Conservation (phyloP, 768 basidiomycete genomes). For the Coprinopsis strossmayeri region DNA sequence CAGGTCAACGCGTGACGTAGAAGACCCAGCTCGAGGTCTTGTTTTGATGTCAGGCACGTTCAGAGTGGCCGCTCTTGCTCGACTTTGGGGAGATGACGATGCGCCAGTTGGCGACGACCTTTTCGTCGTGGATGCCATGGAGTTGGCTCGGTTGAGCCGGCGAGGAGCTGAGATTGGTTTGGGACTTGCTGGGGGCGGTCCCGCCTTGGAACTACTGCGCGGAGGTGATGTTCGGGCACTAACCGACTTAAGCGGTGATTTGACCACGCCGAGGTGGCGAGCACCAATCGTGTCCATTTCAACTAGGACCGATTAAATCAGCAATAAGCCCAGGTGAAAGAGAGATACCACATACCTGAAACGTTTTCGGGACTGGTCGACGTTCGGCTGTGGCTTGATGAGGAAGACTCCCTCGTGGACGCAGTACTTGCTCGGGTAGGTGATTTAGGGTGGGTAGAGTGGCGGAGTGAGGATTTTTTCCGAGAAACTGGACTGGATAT, state of each 20-base stretch:
- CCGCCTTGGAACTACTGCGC: too few species aligned
- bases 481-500: background rate
- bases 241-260: background rate
- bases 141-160: too few species aligned
- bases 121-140: too few species aligned
- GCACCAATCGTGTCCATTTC: slow-evolving; percentile 1
- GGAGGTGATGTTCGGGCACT: too few species aligned
- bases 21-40: background rate
- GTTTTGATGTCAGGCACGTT: background rate
- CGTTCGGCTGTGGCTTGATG: too few species aligned
- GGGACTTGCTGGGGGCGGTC: too few species aligned
- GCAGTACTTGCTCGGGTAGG: background rate
- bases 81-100: background rate
- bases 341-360: background rate
- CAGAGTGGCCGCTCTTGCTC: background rate
- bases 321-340: background rate
- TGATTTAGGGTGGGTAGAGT: background rate
- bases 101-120: too few species aligned
- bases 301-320: background rate
- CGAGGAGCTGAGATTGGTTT: too few species aligned
- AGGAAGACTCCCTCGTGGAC: background rate
- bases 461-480: background rate
- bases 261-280: background rate
- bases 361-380: background rate
- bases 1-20: background rate